Conservation (phyloP, 805 yeast genomes). For the Suhomyces sp. region DNA sequence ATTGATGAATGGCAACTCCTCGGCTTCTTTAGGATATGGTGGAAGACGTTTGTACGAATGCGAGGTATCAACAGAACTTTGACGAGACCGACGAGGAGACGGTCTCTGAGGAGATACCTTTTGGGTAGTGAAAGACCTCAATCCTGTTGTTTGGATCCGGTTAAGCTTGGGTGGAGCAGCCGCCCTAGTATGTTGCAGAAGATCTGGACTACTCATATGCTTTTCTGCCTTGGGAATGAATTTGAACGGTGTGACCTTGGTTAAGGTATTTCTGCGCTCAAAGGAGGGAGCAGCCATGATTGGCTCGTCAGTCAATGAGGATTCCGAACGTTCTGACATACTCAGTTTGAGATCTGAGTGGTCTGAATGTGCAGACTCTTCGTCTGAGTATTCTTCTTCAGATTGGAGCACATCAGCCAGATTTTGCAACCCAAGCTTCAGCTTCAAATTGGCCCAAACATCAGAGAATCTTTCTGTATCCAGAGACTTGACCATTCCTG, state of each 20-base stretch:
- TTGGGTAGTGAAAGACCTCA: constrained; percentile 5
- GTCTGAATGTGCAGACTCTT: too few species aligned
- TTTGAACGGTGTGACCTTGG: constrained; percentile 24
- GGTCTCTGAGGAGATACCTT: constrained; percentile 4
- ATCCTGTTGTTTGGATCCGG: constrained; percentile 17
- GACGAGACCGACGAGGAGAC: constrained; percentile 2
- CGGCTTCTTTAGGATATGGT: constrained; percentile 17
- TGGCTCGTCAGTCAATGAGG: constrained; percentile 1
- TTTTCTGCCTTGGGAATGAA: constrained; percentile 5
- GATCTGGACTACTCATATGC: constrained; percentile 19
- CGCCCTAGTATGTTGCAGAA: constrained; percentile 9
- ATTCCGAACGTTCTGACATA: constrained; percentile 1
- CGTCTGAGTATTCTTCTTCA: constrained; percentile 2
- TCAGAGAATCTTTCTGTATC: constrained; percentile 11
- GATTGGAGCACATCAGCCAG: too few species aligned
- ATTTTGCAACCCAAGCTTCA: constrained; percentile 2
- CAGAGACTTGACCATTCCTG: constrained; percentile 24
- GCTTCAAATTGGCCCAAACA: constrained; percentile 6
- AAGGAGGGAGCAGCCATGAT: background rate
- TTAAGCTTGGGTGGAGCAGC: constrained; percentile 16
- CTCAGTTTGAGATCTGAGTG: background rate
- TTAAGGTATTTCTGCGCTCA: constrained; percentile 18
- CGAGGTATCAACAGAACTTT: constrained; percentile 7
- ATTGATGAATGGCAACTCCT: constrained; percentile 39
- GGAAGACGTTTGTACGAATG: constrained; percentile 18